These are phyloP conservation scores for Oleoguttula mirabilis DNA, from an alignment of 495 filamentous ascomycete genomes.

Conservation along the genomic window DNA sequence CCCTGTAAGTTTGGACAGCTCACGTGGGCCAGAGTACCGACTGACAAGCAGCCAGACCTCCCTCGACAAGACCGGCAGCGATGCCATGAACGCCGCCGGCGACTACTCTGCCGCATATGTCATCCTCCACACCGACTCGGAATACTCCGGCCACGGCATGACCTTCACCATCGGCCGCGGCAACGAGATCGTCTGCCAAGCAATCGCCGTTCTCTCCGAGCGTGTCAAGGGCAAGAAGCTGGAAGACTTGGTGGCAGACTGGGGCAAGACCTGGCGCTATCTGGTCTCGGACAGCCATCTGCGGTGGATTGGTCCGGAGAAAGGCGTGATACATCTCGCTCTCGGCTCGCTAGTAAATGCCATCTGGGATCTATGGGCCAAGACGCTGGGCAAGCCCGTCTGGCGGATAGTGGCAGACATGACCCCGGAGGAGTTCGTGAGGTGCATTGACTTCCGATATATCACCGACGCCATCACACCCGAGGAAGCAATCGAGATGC, in stretches of 20 bases:
- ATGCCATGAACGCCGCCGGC: slow-evolving; percentile 93
- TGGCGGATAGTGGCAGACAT: slow-evolving; percentile 87
- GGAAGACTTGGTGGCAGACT: slow-evolving; percentile 62
- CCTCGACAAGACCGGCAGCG: slow-evolving; percentile 85
- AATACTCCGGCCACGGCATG: slow-evolving; percentile 75
- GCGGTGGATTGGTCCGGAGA: slow-evolving; percentile 92
- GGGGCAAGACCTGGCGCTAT: slow-evolving; percentile 44
- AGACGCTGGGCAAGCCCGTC: slow-evolving; percentile 70
- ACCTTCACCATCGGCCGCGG: slow-evolving; percentile 95
- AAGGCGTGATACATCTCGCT: slow-evolving; percentile 88
- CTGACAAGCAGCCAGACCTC: slow-evolving; percentile 49
- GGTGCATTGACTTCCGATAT: slow-evolving; percentile 85
- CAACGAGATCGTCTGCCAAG: slow-evolving; percentile 83
- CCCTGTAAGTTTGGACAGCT: slow-evolving; percentile 43
- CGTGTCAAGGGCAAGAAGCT: slow-evolving; percentile 64
- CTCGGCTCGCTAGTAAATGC: slow-evolving; percentile 86
- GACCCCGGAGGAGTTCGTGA: slow-evolving; percentile 72
- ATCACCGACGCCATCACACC: slow-evolving; percentile 88
- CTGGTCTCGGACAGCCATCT: slow-evolving; percentile 82
- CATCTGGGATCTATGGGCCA: slow-evolving; percentile 92
- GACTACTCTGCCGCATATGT: slow-evolving; percentile 92
- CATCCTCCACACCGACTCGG: slow-evolving; percentile 70
- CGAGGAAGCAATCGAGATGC: slow-evolving; percentile 63
- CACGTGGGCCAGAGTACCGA: neutral
- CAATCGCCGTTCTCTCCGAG: slow-evolving; percentile 63